Conservation (phyloP, 805 yeast species). For the Pichia californica region DNA sequence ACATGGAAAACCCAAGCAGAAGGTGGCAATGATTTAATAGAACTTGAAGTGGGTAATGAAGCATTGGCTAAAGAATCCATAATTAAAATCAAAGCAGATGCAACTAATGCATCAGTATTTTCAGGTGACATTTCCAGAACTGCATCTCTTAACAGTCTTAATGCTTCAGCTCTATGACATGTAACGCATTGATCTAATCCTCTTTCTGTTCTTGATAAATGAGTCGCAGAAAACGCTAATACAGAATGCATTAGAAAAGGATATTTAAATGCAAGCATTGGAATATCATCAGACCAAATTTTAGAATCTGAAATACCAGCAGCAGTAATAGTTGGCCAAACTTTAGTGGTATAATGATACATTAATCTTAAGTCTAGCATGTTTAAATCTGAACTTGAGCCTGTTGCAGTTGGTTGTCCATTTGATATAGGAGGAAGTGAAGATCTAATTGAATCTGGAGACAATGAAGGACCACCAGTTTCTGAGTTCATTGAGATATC, state of each 20-base stretch:
- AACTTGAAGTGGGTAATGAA: constrained; percentile 44
- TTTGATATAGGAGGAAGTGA: constrained; percentile 22
- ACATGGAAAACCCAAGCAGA: constrained; percentile 97
- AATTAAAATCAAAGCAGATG: constrained; percentile 80
- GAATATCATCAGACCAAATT: constrained; percentile 85
- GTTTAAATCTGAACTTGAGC: constrained; percentile 36
- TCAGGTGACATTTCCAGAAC: constrained; percentile 77
- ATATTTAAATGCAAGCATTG: constrained; percentile 77
- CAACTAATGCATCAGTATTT: constrained; percentile 89
- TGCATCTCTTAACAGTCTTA: constrained; percentile 74
- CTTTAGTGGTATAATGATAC: constrained; percentile 81
- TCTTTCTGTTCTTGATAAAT: constrained; percentile 67
- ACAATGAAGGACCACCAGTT: constrained; percentile 19
- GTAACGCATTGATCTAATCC: constrained; percentile 79
- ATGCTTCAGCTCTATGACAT: constrained; percentile 80
- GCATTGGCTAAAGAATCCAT: constrained; percentile 96
- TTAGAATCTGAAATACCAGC: constrained; percentile 84
- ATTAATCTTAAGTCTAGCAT: constrained; percentile 74
- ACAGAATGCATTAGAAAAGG: constrained; percentile 92
- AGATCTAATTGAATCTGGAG: constrained; percentile 27
- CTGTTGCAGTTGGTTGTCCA: constrained; percentile 11
- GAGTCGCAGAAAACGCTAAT: constrained; percentile 88
- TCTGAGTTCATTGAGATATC: not conserved
- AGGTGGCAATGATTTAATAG: constrained; percentile 70
- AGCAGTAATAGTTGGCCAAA: constrained; percentile 79